These are phyloP conservation scores for Rosellinia necatrix DNA, from an alignment of 2,329 filamentous ascomycete species.

Conservation along the genomic window DNA sequence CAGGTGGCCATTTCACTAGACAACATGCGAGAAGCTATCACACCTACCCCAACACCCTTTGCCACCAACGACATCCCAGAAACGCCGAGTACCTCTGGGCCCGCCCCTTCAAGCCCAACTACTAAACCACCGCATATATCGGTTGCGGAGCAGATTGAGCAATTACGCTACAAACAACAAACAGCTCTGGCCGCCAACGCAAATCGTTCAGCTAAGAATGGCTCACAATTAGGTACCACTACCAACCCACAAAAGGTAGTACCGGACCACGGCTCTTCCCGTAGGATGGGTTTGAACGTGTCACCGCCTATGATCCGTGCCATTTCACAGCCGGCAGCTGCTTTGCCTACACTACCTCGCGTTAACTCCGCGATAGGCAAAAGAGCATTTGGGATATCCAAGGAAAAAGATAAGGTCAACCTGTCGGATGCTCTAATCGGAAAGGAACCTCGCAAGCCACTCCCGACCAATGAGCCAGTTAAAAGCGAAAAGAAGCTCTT, in stretches of 20 bases:
- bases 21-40: conserved; percentile 20
- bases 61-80: conserved; percentile 30
- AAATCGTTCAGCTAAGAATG: conserved; percentile 29
- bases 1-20: conserved; percentile 10
- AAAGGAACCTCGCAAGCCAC: conserved; percentile 41
- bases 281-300: conserved; percentile 51
- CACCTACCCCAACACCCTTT: conserved; percentile 31
- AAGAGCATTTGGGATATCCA: conserved; percentile 40
- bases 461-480: conserved; percentile 46
- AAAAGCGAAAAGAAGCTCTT: conserved; percentile 73
- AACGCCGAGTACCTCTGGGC: conserved; percentile 21
- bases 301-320: conserved; percentile 60
- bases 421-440: conserved; percentile 35
- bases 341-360: conserved; percentile 49
- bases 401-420: conserved; percentile 38
- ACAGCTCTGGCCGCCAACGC: conserved; percentile 41
- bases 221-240: conserved; percentile 20
- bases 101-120: conserved; percentile 22
- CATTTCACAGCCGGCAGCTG: conserved; percentile 53
- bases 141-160: conserved; percentile 40
- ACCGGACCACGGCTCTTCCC: conserved; percentile 46
- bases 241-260: conserved; percentile 30
- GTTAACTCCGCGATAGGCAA: conserved; percentile 52
- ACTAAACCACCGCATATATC: conserved; percentile 30
- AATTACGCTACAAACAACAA: conserved; percentile 56